Percentiles rank a stretch among this genome's conserved stretches.
Evolutionary conservation across 192 early-diverging fungal species (phyloP).

Genomic region (Phlyctochytrium bullatum): DNA sequence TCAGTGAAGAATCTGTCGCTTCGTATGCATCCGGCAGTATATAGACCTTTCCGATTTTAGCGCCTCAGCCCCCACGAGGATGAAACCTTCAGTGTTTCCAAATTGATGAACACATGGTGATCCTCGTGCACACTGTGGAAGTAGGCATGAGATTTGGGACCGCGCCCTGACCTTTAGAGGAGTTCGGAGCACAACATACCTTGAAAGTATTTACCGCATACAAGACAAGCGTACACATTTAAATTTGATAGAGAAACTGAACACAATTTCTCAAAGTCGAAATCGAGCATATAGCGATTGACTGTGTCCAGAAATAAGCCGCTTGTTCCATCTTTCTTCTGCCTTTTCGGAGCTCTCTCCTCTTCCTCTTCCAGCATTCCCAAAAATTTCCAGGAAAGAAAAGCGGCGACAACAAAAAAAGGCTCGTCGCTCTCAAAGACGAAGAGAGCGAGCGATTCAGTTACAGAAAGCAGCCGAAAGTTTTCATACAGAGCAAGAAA

Average conservation of each 20-base stretch:
- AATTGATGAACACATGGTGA: slow-evolving; percentile 95
- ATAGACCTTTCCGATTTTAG: slow-evolving; percentile 59
- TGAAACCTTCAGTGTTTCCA: slow-evolving; percentile 70
- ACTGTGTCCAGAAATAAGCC: slow-evolving; percentile 80
- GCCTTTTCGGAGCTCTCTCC: slow-evolving; percentile 8
- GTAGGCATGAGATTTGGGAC: slow-evolving; percentile 87
- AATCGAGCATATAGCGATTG: slow-evolving; percentile 83
- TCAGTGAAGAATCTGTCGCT: slow-evolving; percentile 77
- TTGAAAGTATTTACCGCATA: slow-evolving; percentile 79
- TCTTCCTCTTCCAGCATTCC: too few relatives aligned
- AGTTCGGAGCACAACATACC: neutral
- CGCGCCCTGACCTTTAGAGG: slow-evolving; percentile 59
- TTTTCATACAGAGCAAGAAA: too few relatives aligned
- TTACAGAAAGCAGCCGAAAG: too few relatives aligned
- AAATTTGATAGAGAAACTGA: slow-evolving; percentile 88
- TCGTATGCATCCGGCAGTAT: slow-evolving; percentile 94
- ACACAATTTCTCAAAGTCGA: slow-evolving; percentile 98
- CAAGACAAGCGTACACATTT: slow-evolving; percentile 95
- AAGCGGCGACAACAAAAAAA: too few relatives aligned
- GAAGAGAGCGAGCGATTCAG: too few relatives aligned
- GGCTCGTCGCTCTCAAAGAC: too few relatives aligned
- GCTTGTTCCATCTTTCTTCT: slow-evolving; percentile 6
- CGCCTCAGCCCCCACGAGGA: slow-evolving; percentile 4
- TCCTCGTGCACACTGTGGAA: slow-evolving; percentile 92
- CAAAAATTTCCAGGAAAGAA: too few relatives aligned